A percentile compares a stretch with the other conserved stretches of the same genome.
phyloP scores from a whole-genome alignment of 2,329 filamentous ascomycete species.

The Diplodia seriata region DNA sequence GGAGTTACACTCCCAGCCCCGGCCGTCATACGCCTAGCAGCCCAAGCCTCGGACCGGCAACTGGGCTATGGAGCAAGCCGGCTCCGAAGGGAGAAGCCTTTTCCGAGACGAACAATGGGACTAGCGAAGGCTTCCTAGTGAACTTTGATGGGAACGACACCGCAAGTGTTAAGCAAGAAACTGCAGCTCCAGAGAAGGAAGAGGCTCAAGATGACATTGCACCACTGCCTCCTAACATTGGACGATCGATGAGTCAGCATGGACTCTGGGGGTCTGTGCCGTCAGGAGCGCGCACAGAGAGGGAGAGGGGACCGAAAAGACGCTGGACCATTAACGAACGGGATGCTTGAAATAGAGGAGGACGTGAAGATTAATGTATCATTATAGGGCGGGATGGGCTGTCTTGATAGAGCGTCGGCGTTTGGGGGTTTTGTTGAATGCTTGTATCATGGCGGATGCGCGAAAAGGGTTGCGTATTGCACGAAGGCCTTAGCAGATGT shows the following conservation, averaged over 20 bases:
- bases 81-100: constrained; percentile 35
- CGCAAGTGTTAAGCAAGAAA: constrained; percentile 11
- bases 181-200: constrained; percentile 36
- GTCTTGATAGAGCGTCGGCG: constrained; percentile 30
- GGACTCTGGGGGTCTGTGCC: constrained; percentile 55
- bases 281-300: constrained; percentile 43
- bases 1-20: constrained; percentile 37
- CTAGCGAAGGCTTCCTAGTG: constrained; percentile 45
- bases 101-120: constrained; percentile 38
- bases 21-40: constrained; percentile 38
- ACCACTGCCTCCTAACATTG: constrained; percentile 39
- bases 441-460: not conserved
- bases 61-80: constrained; percentile 51
- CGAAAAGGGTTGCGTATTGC: constrained; percentile 3
- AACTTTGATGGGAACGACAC: constrained; percentile 39
- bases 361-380: not conserved
- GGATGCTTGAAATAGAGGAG: constrained; percentile 11
- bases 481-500: constrained; percentile 6
- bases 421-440: constrained; percentile 6
- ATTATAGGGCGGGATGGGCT: constrained; percentile 18
- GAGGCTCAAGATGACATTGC: constrained; percentile 44
- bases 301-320: constrained; percentile 50
- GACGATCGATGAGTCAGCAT: constrained; percentile 39
- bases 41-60: constrained; percentile 35
- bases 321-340: constrained; percentile 49